Base-by-base conservation (phyloP, 805 yeast species). In the Cyberlindnera sargentensis region DNA sequence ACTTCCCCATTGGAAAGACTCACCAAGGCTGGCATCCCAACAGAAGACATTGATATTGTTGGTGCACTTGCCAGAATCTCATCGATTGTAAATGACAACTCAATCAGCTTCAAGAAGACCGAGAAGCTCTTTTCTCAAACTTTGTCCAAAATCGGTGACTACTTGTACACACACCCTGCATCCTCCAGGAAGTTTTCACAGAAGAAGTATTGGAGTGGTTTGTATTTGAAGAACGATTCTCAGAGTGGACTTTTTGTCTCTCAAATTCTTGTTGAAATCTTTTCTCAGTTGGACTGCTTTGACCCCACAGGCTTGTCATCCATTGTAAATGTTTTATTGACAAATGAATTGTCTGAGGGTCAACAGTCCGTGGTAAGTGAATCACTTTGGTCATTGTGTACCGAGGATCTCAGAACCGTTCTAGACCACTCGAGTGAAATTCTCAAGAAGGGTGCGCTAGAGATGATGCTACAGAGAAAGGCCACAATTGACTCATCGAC, bases 141-240 rank as follows among this genome's bases (percentile, higher is more conserved):
- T 2, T 45, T 73, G n/a, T 63, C 75, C 1, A 71, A 70, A 41
- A 48, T 73, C 41, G 80, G 80, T 0, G 68, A 71, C 41, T 74
- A 66, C 47, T 40, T 48, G 40, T 52, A 37, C 39, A 37, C 55
- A 1, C 54, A 55, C 37, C 43, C 54, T 4, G 47, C 43, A 1
- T 40, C 53, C 0, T 34, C 47, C 8, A 34, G 34, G 8, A 47
- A 44, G 25, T 51, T 61, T 32, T 48, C 58, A 3, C 27, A 40
- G 1, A 31, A 39, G 20, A 61, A 49, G 26, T 69, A 57, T 46
- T 68, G 72, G 67, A 36, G 47, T 9, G 34, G 35, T 1, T 46
- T 66, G 6, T 56, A 58, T 28, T 34, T 49, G 6, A 15, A 44
- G 1, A 6, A 9, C 0, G 41, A 43, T 7, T 47, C 57, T 5